phyloP scores from a whole-genome alignment of 2,329 filamentous ascomycete species.

The Stemphylium lycopersici region DNA sequence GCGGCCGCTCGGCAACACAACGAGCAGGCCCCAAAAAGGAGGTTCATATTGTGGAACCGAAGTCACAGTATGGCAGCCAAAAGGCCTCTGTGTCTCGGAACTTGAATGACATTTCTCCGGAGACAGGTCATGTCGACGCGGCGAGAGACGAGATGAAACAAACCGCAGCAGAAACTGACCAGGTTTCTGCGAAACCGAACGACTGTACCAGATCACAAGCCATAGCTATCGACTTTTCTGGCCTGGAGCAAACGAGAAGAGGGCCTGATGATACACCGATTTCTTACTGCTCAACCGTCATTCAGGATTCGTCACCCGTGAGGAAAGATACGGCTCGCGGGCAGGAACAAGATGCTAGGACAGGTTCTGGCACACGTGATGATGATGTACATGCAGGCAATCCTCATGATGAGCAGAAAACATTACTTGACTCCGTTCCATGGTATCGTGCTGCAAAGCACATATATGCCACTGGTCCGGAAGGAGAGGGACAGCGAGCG shows the following conservation, averaged over 20 bases:
- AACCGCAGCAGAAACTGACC: not conserved
- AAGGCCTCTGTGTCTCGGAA: not conserved
- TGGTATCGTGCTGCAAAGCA: conserved; percentile 19
- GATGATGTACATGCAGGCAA: not conserved
- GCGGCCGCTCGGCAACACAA: not conserved
- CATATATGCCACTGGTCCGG: conserved; percentile 30
- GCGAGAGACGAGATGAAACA: not conserved
- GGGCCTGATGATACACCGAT: not conserved
- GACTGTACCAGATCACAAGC: not conserved
- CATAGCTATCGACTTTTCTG: not conserved
- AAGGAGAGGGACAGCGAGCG: conserved; percentile 36
- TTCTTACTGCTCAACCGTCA: too few relatives aligned
- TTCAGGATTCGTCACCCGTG: too few relatives aligned
- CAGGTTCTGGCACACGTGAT: not conserved
- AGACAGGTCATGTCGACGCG: not conserved
- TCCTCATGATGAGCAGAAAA: too few relatives aligned
- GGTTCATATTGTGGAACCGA: not conserved
- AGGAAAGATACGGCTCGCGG: too few relatives aligned
- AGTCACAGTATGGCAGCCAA: not conserved
- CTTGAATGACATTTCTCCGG: not conserved
- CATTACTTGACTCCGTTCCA: not conserved
- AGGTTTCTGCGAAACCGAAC: not conserved
- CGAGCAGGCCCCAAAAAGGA: not conserved
- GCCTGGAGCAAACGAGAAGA: not conserved
- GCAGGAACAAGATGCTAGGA: too few relatives aligned